Evolutionary conservation across 208 protist genomes (phyloP).

Genomic region (Leishmania gerbilli): DNA sequence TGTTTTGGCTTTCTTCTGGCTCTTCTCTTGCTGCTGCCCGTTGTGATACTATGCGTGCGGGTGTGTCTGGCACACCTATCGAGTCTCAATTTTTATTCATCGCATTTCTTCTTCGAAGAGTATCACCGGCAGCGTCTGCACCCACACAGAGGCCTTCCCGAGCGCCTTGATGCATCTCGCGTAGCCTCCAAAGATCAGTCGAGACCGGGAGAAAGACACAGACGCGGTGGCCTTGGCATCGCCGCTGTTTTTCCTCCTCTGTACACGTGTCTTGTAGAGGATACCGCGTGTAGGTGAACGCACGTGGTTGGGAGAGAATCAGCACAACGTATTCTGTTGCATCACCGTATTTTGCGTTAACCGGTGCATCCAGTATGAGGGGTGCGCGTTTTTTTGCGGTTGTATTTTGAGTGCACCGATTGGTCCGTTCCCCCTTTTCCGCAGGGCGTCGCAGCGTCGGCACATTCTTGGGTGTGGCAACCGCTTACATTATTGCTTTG

Average conservation of each 20-base stretch:
- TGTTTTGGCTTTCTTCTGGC: neutral
- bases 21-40: constrained; percentile 12
- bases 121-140: neutral
- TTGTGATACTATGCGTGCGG: neutral
- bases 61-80: neutral
- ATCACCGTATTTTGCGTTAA: neutral
- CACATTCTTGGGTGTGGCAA: neutral
- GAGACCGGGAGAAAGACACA: neutral
- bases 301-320: neutral
- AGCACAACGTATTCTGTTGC: neutral
- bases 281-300: neutral
- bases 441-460: neutral
- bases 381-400: neutral
- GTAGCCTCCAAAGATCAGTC: neutral
- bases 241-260: neutral
- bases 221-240: neutral
- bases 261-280: neutral
- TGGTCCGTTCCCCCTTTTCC: neutral
- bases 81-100: constrained; percentile 2
- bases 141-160: neutral
- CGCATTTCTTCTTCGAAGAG: neutral
- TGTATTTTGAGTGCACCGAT: neutral
- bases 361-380: neutral
- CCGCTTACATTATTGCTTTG: neutral
- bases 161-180: neutral